Evolutionary conservation across 2,329 filamentous ascomycete genomes (phyloP).

Genomic region (Colletotrichum nymphaeae): DNA sequence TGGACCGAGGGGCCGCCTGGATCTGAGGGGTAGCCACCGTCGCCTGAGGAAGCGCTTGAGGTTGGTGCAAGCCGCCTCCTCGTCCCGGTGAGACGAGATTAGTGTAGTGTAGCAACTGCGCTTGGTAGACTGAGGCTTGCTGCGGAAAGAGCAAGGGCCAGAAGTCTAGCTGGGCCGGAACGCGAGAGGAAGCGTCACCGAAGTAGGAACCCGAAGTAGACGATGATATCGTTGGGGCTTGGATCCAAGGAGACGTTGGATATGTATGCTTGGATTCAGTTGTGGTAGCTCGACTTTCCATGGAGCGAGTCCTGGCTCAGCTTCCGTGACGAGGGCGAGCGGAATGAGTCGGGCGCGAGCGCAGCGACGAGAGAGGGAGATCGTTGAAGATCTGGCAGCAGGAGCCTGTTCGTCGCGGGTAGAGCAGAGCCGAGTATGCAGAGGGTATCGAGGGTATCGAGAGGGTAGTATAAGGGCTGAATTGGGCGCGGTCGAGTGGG

Average conservation of each 20-base stretch:
- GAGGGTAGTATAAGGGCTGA: background rate
- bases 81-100: constrained; percentile 70
- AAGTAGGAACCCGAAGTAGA: constrained; percentile 41
- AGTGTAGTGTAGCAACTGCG: constrained; percentile 74
- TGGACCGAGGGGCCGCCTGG: constrained; percentile 67
- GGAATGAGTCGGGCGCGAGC: constrained; percentile 5
- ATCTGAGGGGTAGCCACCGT: constrained; percentile 66
- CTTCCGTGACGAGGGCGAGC: constrained; percentile 35
- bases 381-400: constrained; percentile 6
- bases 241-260: constrained; percentile 53
- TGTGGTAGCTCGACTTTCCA: constrained; percentile 63
- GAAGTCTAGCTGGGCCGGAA: constrained; percentile 61
- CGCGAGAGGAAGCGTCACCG: constrained; percentile 26
- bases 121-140: constrained; percentile 69
- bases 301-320: constrained; percentile 52
- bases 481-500: constrained; percentile 5
- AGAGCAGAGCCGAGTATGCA: background rate
- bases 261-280: constrained; percentile 62
- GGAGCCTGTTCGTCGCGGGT: background rate
- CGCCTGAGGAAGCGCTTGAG: constrained; percentile 57
- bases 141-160: constrained; percentile 69
- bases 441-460: constrained; percentile 11
- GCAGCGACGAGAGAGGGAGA: constrained; percentile 22
- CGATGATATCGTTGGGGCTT: constrained; percentile 40
- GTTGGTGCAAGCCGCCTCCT: constrained; percentile 66